These are phyloP conservation scores for Coemansia sp. DNA, from an alignment of 192 early-diverging fungal species.

Conservation along the genomic window DNA sequence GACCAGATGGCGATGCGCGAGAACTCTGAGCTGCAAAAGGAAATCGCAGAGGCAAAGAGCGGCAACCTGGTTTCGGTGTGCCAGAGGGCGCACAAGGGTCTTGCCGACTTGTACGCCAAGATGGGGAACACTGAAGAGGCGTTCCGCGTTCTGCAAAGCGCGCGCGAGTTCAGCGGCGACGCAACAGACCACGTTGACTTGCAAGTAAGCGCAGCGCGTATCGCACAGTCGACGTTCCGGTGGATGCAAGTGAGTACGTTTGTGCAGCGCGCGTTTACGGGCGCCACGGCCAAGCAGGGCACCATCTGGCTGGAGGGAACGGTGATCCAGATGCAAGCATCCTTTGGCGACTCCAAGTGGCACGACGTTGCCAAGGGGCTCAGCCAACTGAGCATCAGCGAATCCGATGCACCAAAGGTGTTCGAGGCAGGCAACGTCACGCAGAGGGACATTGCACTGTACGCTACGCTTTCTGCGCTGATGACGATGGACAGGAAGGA, in stretches of 20 bases:
- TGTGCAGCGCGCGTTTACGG: conserved; percentile 22
- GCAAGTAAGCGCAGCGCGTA: conserved; percentile 19
- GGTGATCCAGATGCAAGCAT: conserved; percentile 27
- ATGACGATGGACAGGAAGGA: conserved; percentile 28
- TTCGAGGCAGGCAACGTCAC: conserved; percentile 18
- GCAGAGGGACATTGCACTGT: conserved; percentile 41
- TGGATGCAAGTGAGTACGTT: conserved; percentile 44
- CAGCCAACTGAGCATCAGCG: conserved; percentile 14
- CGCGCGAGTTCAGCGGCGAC: conserved; percentile 22
- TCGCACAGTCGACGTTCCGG: conserved; percentile 18
- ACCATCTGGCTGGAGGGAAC: conserved; percentile 12
- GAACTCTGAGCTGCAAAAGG: conserved; percentile 14
- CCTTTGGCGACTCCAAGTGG: conserved; percentile 39
- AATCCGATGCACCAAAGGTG: background rate
- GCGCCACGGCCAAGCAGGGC: conserved; percentile 7
- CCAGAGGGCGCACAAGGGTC: conserved; percentile 13
- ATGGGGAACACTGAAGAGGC: conserved; percentile 28
- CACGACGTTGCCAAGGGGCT: conserved; percentile 10
- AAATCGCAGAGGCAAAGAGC: conserved; percentile 17
- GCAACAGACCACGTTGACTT: conserved; percentile 28
- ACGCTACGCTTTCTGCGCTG: conserved; percentile 43
- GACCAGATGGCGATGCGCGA: conserved; percentile 14
- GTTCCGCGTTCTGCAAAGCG: conserved; percentile 27
- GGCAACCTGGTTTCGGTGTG: conserved; percentile 27
- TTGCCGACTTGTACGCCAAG: conserved; percentile 14